Base-by-base conservation (phyloP, 2,329 filamentous ascomycete species). In the Diatrype stigma region DNA sequence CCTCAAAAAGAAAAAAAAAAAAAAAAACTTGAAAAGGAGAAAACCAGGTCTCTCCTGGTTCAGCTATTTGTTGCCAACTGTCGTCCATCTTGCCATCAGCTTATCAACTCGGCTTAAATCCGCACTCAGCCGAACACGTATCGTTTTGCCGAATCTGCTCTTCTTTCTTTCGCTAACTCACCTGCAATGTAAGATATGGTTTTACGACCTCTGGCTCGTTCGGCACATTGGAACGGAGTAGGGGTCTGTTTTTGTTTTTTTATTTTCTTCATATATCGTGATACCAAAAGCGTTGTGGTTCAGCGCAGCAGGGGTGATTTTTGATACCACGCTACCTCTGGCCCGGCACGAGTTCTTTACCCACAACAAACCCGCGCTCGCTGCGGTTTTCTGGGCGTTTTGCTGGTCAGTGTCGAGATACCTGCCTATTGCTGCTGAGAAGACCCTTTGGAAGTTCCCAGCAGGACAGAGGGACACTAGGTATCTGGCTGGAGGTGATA, bases 251-350 rank as follows among this genome's bases (percentile, higher is more conserved):
- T 49, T 55, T 56, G 38, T 46, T 54, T 50, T 57, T 54, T 57
- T 30, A 6, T 30, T 30, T 30, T 60, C 54, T 62, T 51, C 54
- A 60, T 63, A 63, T 63, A 63, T 53, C 50, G 55, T 55, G 57
- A 60, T 60, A 60, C 58, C 53, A 59, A 50, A 48, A 55, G 53
- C 14, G 51, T 52, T 52, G 12, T 58, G 56, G 55, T 35, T 44
- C 21, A 44, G 42, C 52, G 51, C 46, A 55, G 57, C 51, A 55
- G 55, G 56, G 52, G 57, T 40, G 56, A 53, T 53, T 58, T 57
- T 60, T 63, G 63, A 65, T 65, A 65, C 62, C 63, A 63, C 54
- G 57, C 46, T 54, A 35, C 49, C 34, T 37, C 30, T 12, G 16
- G 23, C 23, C 26, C 45, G 17, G 22, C 38, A 34, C 17, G 17